Evolutionary conservation across 1,284 basidiomycete genomes (phyloP).

Genomic region (Cystobasidiaceae sp.): DNA sequence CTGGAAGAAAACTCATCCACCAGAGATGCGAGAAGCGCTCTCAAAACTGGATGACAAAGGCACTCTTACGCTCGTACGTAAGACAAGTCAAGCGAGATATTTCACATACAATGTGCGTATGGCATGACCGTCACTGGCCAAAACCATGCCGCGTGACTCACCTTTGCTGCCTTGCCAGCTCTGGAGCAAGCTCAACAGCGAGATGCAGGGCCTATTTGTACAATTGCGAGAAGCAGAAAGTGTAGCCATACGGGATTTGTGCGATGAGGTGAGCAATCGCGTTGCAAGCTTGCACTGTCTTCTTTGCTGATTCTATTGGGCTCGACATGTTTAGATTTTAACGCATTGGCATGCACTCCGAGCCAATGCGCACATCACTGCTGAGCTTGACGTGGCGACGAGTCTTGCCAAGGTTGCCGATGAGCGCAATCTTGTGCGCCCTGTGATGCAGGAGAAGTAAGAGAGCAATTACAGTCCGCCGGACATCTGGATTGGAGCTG

Average conservation of each 20-base stretch:
- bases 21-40: slow-evolving; percentile 10
- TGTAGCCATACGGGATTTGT: slow-evolving; percentile 13
- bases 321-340: slow-evolving; percentile 16
- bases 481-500: slow-evolving; percentile 1
- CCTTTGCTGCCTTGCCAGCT: not conserved
- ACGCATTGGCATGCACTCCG: slow-evolving; percentile 52
- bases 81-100: slow-evolving; percentile 1
- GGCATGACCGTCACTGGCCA: not conserved
- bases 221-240: slow-evolving; percentile 33
- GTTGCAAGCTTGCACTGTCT: not conserved
- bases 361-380: slow-evolving; percentile 70
- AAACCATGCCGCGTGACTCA: not conserved
- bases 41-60: slow-evolving; percentile 15
- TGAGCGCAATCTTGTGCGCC: slow-evolving; percentile 72
- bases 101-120: slow-evolving; percentile 11
- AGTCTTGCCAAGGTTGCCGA: slow-evolving; percentile 76
- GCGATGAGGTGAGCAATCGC: slow-evolving; percentile 26
- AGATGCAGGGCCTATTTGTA: slow-evolving; percentile 26
- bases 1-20: slow-evolving; percentile 11
- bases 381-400: slow-evolving; percentile 81
- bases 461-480: not conserved
- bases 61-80: slow-evolving; percentile 3
- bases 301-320: not conserved
- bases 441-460: slow-evolving; percentile 45
- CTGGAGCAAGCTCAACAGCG: slow-evolving; percentile 29